phyloP scores from a whole-genome alignment of 2,329 filamentous ascomycete genomes.

The Dactylellina cionopaga region DNA sequence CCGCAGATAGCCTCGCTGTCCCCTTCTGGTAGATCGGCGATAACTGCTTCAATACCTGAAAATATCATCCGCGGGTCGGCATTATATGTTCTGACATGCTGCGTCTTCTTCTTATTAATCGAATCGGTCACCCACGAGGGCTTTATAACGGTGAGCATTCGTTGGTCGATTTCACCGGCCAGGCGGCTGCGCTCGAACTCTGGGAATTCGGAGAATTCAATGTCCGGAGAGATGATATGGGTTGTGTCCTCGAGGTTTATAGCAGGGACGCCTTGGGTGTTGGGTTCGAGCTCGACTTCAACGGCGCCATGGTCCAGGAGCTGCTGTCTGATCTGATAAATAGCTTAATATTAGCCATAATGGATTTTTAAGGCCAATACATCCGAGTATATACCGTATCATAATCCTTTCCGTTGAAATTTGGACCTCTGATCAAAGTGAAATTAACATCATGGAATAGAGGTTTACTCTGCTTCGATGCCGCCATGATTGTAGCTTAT shows the following conservation, averaged over 20 bases:
- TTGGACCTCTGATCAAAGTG: slow-evolving; percentile 45
- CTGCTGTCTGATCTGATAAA: slow-evolving; percentile 59
- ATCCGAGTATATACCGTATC: slow-evolving; percentile 23
- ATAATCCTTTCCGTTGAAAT: slow-evolving; percentile 44
- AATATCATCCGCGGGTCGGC: slow-evolving; percentile 93
- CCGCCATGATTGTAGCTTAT: slow-evolving; percentile 16
- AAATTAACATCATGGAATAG: slow-evolving; percentile 51
- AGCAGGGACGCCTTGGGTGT: slow-evolving; percentile 31
- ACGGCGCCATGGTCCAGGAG: slow-evolving; percentile 60
- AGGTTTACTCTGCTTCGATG: slow-evolving; percentile 27
- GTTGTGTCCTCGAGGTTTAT: slow-evolving; percentile 65
- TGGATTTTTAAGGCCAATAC: neutral
- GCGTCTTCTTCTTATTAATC: slow-evolving; percentile 74
- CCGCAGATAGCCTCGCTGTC: slow-evolving; percentile 94
- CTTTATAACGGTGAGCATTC: slow-evolving; percentile 83
- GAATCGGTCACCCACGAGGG: slow-evolving; percentile 81
- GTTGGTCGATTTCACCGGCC: slow-evolving; percentile 49
- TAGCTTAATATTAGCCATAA: neutral
- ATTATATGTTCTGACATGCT: slow-evolving; percentile 83
- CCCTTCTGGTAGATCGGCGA: slow-evolving; percentile 81
- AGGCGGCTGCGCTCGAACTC: slow-evolving; percentile 71
- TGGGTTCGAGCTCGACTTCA: slow-evolving; percentile 57
- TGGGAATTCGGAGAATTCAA: slow-evolving; percentile 90
- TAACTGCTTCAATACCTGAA: slow-evolving; percentile 82
- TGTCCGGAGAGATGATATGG: slow-evolving; percentile 78